These are phyloP conservation scores for Oidiodendron maius DNA, from an alignment of 495 filamentous ascomycete genomes.

Conservation along the genomic window DNA sequence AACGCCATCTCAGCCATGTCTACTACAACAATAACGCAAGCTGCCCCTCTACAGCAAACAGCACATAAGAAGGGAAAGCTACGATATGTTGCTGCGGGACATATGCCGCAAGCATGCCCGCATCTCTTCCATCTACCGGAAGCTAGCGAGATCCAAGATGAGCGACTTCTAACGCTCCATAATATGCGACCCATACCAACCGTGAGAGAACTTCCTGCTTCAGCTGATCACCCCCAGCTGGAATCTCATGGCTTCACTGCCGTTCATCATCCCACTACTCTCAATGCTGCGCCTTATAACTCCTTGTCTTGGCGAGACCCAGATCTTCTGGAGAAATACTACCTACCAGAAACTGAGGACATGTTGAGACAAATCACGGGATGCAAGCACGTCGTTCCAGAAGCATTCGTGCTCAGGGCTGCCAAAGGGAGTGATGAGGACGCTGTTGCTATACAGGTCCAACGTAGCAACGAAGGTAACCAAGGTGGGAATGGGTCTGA, in stretches of 20 bases:
- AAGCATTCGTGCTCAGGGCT: background rate
- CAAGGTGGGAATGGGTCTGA: background rate
- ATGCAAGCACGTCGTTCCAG: constrained; percentile 9
- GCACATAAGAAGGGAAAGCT: no score
- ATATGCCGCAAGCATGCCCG: background rate
- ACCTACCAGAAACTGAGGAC: constrained; percentile 12
- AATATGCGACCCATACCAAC: constrained; percentile 10
- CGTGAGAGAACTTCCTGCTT: no score
- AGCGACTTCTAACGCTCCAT: constrained; percentile 5
- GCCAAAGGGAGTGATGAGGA: background rate
- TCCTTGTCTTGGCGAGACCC: constrained; percentile 7
- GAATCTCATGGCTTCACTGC: constrained; percentile 16
- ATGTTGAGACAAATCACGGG: constrained; percentile 13
- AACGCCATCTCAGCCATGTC: no score
- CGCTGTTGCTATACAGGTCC: background rate
- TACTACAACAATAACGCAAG: no score
- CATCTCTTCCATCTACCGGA: constrained; percentile 12
- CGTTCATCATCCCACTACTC: constrained; percentile 3
- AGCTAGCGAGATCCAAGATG: constrained; percentile 9
- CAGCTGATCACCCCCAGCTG: constrained; percentile 1
- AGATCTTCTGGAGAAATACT: constrained; percentile 7
- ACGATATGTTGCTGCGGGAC: background rate
- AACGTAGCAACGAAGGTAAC: background rate
- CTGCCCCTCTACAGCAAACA: no score
- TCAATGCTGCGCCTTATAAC: constrained; percentile 8